Base-by-base conservation (phyloP, 495 filamentous ascomycete genomes). In the Choiromyces venosus region DNA sequence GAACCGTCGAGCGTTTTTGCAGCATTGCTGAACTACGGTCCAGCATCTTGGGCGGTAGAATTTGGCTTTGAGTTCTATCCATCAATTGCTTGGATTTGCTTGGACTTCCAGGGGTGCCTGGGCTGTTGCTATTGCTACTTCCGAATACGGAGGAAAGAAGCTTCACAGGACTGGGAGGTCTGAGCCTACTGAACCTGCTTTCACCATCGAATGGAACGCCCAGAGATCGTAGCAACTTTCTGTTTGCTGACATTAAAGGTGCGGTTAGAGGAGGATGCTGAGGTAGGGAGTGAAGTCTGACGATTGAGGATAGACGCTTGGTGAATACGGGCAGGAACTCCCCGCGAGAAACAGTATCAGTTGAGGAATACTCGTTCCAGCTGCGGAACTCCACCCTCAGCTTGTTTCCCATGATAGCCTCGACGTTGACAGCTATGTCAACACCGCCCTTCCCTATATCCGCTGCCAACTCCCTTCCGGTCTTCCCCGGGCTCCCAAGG, bases 131-230 rank as follows among this genome's bases (percentile, higher is more conserved):
- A 67, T 79, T 82, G 40, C 83, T 86, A 29, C 87, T 87, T 66
- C 88, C 88, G 39, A 97, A 84, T 68, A 99, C 87, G 76, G 87
- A 95, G 0, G 93, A 95, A 37, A 99, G 86, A 78, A 97, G 83
- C 82, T 98, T 99, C 44, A 94, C 92, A 0, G 95, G 94, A 14
- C 93, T 97, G 16, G 89, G 87, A 16, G 91, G 89, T 33, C 93
- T 86, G 76, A 92, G 90, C 77, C 78, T 86, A 74, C 73, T 85
- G 74, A 76, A 87, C 78, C 84, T 88, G 80, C 85, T 90, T 80
- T 89, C 87, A 7, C 86, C 86, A 65, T 89, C 88, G 74, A 87
- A 81, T 65, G 85, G 85, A 42, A 93, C 83, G 56, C 87, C 87
- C n/a, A 96, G 84, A 8, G 89, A 88, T 25, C 89, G 87, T 61